Evolutionary conservation across 1,139 yeast species (phyloP).

Genomic region (Suhomyces terraborum): DNA sequence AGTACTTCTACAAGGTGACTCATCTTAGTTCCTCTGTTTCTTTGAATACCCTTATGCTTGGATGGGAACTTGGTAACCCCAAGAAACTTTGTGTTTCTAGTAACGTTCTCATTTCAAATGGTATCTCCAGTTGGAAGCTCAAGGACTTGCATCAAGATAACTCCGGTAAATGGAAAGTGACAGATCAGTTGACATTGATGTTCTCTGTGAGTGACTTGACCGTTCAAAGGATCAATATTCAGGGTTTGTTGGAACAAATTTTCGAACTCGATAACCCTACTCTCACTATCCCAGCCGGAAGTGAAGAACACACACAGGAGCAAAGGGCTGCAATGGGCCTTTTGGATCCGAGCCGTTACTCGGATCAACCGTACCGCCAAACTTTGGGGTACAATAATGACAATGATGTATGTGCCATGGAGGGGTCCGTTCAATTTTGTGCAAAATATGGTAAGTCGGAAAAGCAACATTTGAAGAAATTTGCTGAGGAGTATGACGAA

Average conservation of each 20-base stretch:
- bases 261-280: constrained; percentile 15
- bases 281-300: neutral
- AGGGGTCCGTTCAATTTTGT: constrained; percentile 30
- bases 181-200: constrained; percentile 35
- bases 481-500: constrained; percentile 4
- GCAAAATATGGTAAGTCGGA: constrained; percentile 20
- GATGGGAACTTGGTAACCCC: constrained; percentile 24
- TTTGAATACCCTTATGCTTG: constrained; percentile 27
- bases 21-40: constrained; percentile 39
- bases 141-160: constrained; percentile 14
- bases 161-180: constrained; percentile 20
- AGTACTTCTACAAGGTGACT: constrained; percentile 20
- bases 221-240: constrained; percentile 34
- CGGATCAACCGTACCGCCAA: neutral
- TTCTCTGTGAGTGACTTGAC: constrained; percentile 41
- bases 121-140: constrained; percentile 29
- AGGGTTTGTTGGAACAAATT: constrained; percentile 31
- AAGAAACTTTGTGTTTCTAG: constrained; percentile 17
- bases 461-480: neutral
- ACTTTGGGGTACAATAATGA: constrained; percentile 30
- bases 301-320: neutral
- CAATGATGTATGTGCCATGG: constrained; percentile 35
- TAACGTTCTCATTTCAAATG: constrained; percentile 32
- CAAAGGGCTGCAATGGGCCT: constrained; percentile 4
- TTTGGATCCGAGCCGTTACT: neutral